phyloP scores from a whole-genome alignment of 345 rosid species.

The Murraya paniculata region DNA sequence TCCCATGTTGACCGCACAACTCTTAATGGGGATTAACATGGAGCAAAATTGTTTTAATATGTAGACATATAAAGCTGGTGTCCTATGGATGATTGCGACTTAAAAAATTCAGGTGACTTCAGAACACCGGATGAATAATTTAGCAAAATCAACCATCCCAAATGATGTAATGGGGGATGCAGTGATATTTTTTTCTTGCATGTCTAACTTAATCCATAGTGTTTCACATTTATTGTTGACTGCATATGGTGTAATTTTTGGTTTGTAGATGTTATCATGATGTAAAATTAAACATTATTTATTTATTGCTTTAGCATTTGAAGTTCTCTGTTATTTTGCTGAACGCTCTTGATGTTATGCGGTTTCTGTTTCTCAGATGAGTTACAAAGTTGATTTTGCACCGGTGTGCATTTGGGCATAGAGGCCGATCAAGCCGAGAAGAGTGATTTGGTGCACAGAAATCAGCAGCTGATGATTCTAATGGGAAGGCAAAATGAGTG shows the following conservation, averaged over 20 bases:
- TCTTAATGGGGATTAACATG: background rate
- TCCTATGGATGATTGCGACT: background rate
- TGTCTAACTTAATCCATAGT: background rate
- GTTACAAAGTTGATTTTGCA: slow-evolving; percentile 8
- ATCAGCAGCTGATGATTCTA: slow-evolving; percentile 15
- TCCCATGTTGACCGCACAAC: background rate
- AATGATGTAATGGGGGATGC: background rate
- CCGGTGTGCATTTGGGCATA: background rate
- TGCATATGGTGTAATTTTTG: background rate
- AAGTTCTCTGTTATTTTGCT: background rate
- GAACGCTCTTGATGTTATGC: slow-evolving; percentile 9
- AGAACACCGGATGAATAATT: background rate
- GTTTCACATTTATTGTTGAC: background rate
- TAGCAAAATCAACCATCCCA: background rate
- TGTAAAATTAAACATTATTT: background rate
- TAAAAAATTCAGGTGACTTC: background rate
- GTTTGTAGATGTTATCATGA: background rate
- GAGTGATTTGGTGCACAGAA: background rate
- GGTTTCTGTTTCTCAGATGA: slow-evolving; percentile 21
- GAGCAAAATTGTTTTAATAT: background rate
- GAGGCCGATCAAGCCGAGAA: background rate
- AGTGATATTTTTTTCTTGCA: background rate
- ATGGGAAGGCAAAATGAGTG: background rate
- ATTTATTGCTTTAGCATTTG: background rate
- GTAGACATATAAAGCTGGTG: background rate